A percentile compares a stretch with the other conserved stretches of the same genome.
phyloP scores from a whole-genome alignment of 257 asterid genomes.

The Solanum gracilifrons region DNA sequence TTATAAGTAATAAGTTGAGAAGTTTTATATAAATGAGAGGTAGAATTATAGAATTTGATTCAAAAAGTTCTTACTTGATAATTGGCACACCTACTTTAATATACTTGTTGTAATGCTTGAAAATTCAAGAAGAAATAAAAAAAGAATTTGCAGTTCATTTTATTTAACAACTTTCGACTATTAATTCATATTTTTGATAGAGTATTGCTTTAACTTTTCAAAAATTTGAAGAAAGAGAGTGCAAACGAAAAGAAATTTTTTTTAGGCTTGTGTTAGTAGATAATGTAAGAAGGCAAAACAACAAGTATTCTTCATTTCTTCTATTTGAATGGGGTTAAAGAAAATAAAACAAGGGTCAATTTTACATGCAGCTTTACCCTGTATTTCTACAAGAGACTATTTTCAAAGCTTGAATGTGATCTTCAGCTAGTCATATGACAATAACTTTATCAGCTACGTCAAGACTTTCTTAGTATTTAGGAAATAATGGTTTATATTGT shows the following conservation, averaged over 20 bases:
- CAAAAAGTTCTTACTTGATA: neutral
- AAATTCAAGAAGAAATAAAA: no score
- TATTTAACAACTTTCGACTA: neutral
- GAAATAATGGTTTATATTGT: neutral
- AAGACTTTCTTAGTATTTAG: neutral
- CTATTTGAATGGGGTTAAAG: neutral
- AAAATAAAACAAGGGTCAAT: neutral
- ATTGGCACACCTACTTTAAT: neutral
- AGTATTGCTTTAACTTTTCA: neutral
- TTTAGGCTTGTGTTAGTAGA: neutral
- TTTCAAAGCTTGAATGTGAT: neutral
- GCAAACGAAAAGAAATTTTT: no score
- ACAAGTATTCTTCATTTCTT: neutral
- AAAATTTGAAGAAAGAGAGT: neutral
- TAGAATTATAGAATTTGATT: no score
- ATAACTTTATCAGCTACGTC: neutral
- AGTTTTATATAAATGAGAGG: no score
- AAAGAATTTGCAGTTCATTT: no score
- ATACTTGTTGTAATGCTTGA: neutral
- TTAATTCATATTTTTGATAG: no score
- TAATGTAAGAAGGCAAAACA: neutral
- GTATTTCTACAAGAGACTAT: neutral
- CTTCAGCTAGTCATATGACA: rapidly evolving
- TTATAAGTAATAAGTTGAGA: no score
- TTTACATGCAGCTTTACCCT: rapidly evolving